Conservation (phyloP, 2,329 filamentous ascomycete species). For the Talaromyces sp. region DNA sequence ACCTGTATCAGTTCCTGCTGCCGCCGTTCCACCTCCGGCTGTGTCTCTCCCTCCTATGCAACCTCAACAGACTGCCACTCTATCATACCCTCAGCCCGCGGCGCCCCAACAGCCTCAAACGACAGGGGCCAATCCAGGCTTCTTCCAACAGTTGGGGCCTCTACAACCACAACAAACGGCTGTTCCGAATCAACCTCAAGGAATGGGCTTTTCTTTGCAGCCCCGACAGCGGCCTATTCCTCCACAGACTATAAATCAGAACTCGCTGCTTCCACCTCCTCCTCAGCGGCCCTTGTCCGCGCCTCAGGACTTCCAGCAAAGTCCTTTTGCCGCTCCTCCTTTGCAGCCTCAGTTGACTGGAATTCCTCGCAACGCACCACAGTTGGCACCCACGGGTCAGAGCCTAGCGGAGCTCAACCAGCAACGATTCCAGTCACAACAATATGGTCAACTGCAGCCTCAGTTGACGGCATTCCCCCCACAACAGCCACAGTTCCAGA, state of each 20-base stretch:
- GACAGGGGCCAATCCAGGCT: constrained; percentile 24
- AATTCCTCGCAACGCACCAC: constrained; percentile 51
- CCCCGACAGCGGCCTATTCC: constrained; percentile 67
- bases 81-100: constrained; percentile 43
- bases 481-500: constrained; percentile 21
- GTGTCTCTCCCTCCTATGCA: constrained; percentile 40
- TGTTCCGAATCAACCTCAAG: constrained; percentile 14
- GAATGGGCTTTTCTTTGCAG: constrained; percentile 31
- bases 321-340: constrained; percentile 68
- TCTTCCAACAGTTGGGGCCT: constrained; percentile 17
- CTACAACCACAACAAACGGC: constrained; percentile 31
- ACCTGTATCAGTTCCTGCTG: constrained; percentile 40
- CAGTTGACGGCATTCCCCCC: constrained; percentile 28
- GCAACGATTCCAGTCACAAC: constrained; percentile 58
- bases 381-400: constrained; percentile 69
- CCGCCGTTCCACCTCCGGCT: constrained; percentile 31
- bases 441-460: constrained; percentile 52
- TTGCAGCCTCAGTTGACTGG: constrained; percentile 85
- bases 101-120: constrained; percentile 38
- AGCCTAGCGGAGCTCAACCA: constrained; percentile 71
- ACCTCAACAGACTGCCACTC: constrained; percentile 35
- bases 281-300: constrained; percentile 81
- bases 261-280: constrained; percentile 70
- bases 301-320: constrained; percentile 74
- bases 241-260: constrained; percentile 60